Base-by-base conservation (phyloP, 176 grass and related monocot genomes). In the Saccharum spontaneum region DNA sequence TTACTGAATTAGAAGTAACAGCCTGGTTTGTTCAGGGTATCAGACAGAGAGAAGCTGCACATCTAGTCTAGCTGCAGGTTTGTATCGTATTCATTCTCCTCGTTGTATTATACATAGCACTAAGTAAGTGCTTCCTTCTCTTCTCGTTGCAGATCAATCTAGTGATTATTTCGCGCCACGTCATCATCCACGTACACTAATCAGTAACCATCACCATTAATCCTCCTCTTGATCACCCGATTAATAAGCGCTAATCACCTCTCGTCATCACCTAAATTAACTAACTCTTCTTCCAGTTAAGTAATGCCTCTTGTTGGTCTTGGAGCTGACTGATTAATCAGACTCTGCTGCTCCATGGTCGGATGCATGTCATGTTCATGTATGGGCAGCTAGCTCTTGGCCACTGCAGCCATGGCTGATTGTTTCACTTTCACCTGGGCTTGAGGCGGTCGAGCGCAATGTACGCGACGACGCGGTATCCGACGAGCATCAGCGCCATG, bases 401-500 rank as follows among this genome's bases (percentile, higher is more conserved):
- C 63, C 63, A 34, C 22, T 23, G 70, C 13, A 2, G 24, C n/a
- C 67, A 71, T 66, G 59, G 39, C 54, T 37, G 12, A 1, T 14
- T 0, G 41, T 28, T 5, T 18, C 61, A 99, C 86, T 28, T 5
- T 18, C 61, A 99, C 86, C 90, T 78, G 33, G 82, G 72, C 75
- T 91, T 87, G 64, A 99, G 87, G 61, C 86, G 97, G 38, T 94
- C 86, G 33, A 99, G 64, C 13, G 97, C 97, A 1, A 92, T 36
- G 84, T 99, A 99, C 4, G 97, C 97, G 75, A 99, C 10, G 70
- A 97, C 82, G 36, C 97, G 94, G 90, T 99, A 99, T 5, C 94
- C 97, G 40, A 99, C 40, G 30, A 99, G 92, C 52, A 99, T 70
- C 40, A 99, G 83, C 45, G 87, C 90, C 97, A 99, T 99, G 91